These are phyloP conservation scores for Lasiosphaeria hispida DNA, from an alignment of 495 filamentous ascomycete species.

Conservation along the genomic window DNA sequence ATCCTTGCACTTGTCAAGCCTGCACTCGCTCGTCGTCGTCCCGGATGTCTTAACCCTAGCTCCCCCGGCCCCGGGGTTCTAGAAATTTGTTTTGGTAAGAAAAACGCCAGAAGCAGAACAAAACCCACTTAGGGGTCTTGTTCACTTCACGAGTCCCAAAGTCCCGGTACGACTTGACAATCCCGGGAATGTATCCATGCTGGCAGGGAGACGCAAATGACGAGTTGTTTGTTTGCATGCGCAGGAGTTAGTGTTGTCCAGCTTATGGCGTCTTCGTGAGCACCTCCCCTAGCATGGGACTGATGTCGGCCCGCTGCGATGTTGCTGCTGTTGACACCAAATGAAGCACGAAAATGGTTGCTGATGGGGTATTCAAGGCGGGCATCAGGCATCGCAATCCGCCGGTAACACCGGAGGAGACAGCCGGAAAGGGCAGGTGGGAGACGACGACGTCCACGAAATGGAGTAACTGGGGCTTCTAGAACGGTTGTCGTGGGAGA, in stretches of 20 bases:
- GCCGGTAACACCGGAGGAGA: neutral
- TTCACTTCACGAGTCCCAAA: neutral
- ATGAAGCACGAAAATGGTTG: neutral
- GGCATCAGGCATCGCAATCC: constrained; percentile 1
- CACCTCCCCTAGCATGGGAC: too few relatives aligned
- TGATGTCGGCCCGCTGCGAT: neutral
- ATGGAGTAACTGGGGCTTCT: too few relatives aligned
- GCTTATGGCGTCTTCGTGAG: too few relatives aligned
- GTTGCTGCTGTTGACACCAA: neutral
- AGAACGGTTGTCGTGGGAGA: too few relatives aligned
- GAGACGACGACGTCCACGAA: too few relatives aligned
- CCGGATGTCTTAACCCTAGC: constrained; percentile 10
- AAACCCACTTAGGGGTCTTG: neutral
- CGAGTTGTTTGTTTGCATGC: too few relatives aligned
- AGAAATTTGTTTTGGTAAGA: neutral
- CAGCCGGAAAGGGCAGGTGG: neutral
- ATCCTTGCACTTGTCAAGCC: neutral
- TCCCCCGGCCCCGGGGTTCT: constrained; percentile 10
- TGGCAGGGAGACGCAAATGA: too few relatives aligned
- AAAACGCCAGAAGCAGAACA: neutral
- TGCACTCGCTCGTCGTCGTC: neutral
- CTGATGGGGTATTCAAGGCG: neutral
- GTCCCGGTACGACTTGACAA: neutral
- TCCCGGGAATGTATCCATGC: too few relatives aligned
- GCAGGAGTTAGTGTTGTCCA: too few relatives aligned